Evolutionary conservation across 768 basidiomycete species (phyloP), one percentile per base, ranked within the genome.

Genomic region (Pisolithus orientalis): DNA sequence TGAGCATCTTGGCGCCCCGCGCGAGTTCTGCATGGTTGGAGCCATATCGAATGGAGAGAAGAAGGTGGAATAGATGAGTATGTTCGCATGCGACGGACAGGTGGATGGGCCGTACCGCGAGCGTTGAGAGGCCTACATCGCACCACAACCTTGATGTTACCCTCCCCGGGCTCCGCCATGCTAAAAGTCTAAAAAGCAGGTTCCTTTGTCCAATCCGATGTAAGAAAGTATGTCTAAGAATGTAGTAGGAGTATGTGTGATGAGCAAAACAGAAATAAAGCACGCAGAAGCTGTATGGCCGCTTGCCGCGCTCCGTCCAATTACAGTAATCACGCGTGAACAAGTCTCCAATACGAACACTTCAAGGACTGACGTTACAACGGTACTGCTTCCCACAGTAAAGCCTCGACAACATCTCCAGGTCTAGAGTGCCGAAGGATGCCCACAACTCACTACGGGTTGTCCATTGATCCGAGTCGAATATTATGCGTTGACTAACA

Each of bases 101-200:
- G 48, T 51, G 34, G 39, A 49, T 49, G 44, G 32, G 73, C 84
- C 65, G 11, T 61, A 94, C 94, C 94, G 70, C 94, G 85, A 64
- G 85, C 73, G 69, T 99, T 99, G 72, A 98, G 85, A 50, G 95
- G 95, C 60, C 95, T 80, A 77, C 94, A 97, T 85, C 95, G 89
- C 58, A 90, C 85, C 47, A 90, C 88, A 70, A 92, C 89, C 75
- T 91, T 91, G 78, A 91, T 91, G 73, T 91, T 91, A 51, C 88
- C 89, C 67, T 89, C 87, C 60, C 86, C 87, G 61, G 76, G 77
- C 69, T 89, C 87, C 51, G 83, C 79, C 87, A 89, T 87, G 44
- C 62, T 67, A 53, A 24, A 45, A 46, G 51, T 53, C 48, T 59
- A 64, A 52, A 57, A 54, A 39, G 28, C 50, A 52, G 51, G 11